These are phyloP conservation scores for Polyporus tsugae DNA, from an alignment of 1,284 basidiomycete genomes.

Conservation along the genomic window DNA sequence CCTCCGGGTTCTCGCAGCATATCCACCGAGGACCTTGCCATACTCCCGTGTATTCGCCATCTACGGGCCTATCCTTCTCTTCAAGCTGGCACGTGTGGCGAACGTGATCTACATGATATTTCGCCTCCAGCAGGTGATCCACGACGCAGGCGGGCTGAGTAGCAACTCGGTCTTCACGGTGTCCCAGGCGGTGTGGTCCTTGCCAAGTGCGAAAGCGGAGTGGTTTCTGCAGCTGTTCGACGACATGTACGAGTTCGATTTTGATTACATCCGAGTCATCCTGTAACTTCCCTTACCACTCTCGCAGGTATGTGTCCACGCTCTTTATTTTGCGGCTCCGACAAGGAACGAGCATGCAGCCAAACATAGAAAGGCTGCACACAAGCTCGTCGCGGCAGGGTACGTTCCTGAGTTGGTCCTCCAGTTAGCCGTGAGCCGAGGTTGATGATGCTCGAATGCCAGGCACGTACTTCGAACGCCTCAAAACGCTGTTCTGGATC, in stretches of 20 bases:
- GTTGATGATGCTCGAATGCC: not conserved
- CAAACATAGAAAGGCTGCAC: not conserved
- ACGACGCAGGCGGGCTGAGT: not conserved
- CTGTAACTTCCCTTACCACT: not conserved
- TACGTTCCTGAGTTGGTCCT: not conserved
- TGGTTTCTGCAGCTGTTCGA: slow-evolving; percentile 42
- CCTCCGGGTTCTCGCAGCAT: not conserved
- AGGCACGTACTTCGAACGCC: not conserved
- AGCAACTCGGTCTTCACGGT: not conserved
- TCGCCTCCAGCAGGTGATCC: not conserved
- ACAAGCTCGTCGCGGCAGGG: not conserved
- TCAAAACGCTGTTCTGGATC: slow-evolving; percentile 41
- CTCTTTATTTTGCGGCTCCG: slow-evolving; percentile 8
- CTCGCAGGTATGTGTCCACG: not conserved
- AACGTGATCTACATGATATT: not conserved
- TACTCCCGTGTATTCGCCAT: not conserved
- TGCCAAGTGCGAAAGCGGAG: slow-evolving; percentile 30
- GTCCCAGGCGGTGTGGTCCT: not conserved
- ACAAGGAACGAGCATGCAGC: not conserved
- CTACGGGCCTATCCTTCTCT: not conserved
- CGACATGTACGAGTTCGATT: slow-evolving; percentile 29
- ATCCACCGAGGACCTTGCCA: not conserved
- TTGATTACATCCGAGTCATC: not conserved
- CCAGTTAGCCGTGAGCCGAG: not conserved
- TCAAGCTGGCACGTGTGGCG: not conserved